Base-by-base conservation (phyloP, 129 eudicot species). In the Pseudognaphalium luteoalbum region DNA sequence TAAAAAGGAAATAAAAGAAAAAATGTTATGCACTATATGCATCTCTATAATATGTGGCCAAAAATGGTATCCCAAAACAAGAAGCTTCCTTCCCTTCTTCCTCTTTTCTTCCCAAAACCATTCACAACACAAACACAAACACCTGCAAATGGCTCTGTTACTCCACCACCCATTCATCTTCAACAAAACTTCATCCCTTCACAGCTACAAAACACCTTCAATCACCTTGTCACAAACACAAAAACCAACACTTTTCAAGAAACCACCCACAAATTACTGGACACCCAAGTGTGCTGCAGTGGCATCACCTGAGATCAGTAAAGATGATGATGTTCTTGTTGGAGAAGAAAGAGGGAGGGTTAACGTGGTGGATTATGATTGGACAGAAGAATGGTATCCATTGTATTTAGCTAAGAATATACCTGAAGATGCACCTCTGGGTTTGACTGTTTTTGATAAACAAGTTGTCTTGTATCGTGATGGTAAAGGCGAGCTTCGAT, bases 331-430 rank as follows among this genome's bases (percentile, higher is more conserved):
- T 32, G 69, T 81, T n/a, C 59, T 82, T 25, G 76, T 78, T 69
- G 78, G 61, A 17, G 70, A 39, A 10, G 87, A 83, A 66, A 88
- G 78, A 77, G 84, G 72, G 66, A 64, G 78, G 17, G 85, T 71
- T 29, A 56, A 78, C 34, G 76, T 73, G 79, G 97, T 81, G 72
- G 87, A 83, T 19, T 94, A 91, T 74, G 93, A 94, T 76, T 94
- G 98, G 98, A 91, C 89, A 2, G 90, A 88, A 70, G 98, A 94
- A 80, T 94, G 98, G 97, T 91, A 94, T 51, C 97, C 98, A 0
- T 65, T 94, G 33, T 94, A 94, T 79, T 74, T 94, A 7, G 59
- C 90, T 9, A 77, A 87, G 73, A 74, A 94, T 68, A 58, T 94
- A 20, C 98, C 98, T 1, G 93, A 91, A 1, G 98, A 94, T 86